Evolutionary conservation across 2,329 filamentous ascomycete species (phyloP).

Genomic region (Fusarium concolor): DNA sequence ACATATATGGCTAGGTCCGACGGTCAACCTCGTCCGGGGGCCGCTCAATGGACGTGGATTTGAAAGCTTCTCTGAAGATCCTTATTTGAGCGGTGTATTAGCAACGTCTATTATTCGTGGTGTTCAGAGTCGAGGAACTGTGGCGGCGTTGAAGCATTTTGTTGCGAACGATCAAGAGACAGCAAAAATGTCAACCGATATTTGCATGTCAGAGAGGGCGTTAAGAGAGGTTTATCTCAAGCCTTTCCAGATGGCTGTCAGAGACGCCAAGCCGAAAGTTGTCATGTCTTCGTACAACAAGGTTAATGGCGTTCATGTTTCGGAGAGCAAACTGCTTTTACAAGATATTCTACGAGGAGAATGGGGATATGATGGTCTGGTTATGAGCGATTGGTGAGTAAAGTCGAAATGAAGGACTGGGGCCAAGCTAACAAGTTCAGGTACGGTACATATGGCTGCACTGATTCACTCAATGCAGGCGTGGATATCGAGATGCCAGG

Average conservation of each 20-base stretch:
- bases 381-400: constrained; percentile 36
- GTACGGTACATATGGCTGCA: constrained; percentile 29
- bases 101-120: constrained; percentile 48
- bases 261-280: constrained; percentile 65
- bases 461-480: constrained; percentile 17
- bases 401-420: rapidly evolving
- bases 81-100: constrained; percentile 45
- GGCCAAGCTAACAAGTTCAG: neutral
- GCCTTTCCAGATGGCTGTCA: constrained; percentile 71
- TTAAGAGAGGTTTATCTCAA: constrained; percentile 72
- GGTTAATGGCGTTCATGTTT: constrained; percentile 34
- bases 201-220: constrained; percentile 63
- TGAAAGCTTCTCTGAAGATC: constrained; percentile 71
- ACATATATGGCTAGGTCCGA: constrained; percentile 69
- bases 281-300: constrained; percentile 71
- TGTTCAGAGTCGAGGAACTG: constrained; percentile 48
- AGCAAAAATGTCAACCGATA: constrained; percentile 60
- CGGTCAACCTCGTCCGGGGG: constrained; percentile 70
- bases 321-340: constrained; percentile 17
- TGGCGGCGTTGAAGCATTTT: constrained; percentile 52
- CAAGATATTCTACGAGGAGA: constrained; percentile 14
- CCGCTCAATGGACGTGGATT: constrained; percentile 73
- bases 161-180: constrained; percentile 61
- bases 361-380: constrained; percentile 23
- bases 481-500: constrained; percentile 32